These are phyloP conservation scores for Uncinocarpus reesii DNA, from an alignment of 2,329 filamentous ascomycete species.

Conservation along the genomic window DNA sequence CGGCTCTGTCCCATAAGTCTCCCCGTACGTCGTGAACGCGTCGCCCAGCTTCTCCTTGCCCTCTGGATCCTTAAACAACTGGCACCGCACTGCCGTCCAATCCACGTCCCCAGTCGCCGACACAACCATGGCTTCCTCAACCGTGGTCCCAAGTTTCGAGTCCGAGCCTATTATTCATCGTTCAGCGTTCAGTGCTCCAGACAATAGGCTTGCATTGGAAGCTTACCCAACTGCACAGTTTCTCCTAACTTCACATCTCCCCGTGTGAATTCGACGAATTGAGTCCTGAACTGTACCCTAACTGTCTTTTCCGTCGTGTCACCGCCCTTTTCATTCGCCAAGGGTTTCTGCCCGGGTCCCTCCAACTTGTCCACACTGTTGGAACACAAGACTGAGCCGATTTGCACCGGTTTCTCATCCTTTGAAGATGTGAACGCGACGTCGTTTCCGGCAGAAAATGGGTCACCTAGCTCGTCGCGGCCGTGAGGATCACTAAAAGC, in stretches of 20 bases:
- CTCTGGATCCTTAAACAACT: constrained; percentile 12
- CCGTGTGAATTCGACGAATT: constrained; percentile 4
- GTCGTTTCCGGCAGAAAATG: constrained; percentile 8
- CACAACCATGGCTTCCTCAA: constrained; percentile 13
- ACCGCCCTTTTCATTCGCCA: not conserved
- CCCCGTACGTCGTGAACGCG: constrained; percentile 1
- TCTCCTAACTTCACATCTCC: constrained; percentile 12
- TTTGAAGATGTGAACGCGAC: constrained; percentile 6
- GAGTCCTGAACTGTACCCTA: constrained; percentile 12
- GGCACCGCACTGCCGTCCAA: constrained; percentile 5
- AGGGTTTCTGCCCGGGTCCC: constrained; percentile 1
- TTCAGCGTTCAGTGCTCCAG: not conserved
- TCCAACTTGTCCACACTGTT: constrained; percentile 3
- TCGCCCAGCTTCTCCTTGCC: constrained; percentile 10
- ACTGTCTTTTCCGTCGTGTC: not conserved
- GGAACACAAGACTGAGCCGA: constrained; percentile 14
- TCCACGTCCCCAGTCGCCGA: not conserved
- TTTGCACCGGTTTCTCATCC: not conserved
- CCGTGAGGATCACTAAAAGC: constrained; percentile 15
- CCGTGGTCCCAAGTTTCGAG: not conserved
- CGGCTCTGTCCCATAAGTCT: constrained; percentile 3
- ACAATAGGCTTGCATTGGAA: too few relatives aligned
- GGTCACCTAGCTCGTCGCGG: constrained; percentile 12
- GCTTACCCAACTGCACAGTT: constrained; percentile 5
- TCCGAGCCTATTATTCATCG: not conserved